Evolutionary conservation across 176 grass and related monocot genomes (phyloP).

Genomic region (Triticum monococcum): DNA sequence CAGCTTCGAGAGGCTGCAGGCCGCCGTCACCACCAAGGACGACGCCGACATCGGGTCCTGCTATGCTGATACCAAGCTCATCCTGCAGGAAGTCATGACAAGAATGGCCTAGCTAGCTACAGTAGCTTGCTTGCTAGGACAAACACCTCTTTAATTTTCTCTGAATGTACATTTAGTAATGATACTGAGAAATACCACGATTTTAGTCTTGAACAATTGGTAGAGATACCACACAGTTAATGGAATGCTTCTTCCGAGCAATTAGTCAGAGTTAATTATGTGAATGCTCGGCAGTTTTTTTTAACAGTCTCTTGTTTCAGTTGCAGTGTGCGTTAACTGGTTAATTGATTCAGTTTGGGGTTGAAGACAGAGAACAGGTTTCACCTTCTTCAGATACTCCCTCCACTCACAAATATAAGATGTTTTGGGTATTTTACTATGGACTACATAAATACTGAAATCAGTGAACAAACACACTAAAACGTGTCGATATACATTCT

Average conservation of each 20-base stretch:
- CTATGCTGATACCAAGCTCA: conserved; percentile 51
- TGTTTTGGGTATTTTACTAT: too few species aligned
- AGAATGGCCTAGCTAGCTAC: conserved; percentile 50
- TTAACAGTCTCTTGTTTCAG: too few species aligned
- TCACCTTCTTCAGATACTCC: too few species aligned
- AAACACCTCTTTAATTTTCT: background rate
- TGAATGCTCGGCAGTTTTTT: too few species aligned
- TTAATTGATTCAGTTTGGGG: too few species aligned
- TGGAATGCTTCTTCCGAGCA: background rate
- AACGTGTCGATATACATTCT: too few species aligned
- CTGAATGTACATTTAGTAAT: background rate
- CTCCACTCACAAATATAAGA: too few species aligned
- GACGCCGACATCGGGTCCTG: conserved; percentile 34
- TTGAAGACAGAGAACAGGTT: too few species aligned
- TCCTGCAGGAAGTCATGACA: conserved; percentile 73
- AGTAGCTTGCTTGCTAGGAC: background rate
- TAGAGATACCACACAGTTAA: background rate
- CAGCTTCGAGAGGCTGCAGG: conserved; percentile 68
- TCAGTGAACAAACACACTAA: too few species aligned
- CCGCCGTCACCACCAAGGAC: conserved; percentile 54
- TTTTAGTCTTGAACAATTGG: too few species aligned
- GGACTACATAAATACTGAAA: too few species aligned
- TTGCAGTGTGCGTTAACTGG: too few species aligned
- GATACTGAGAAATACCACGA: background rate
- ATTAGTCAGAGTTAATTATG: background rate